Percentiles rank a stretch among this genome's conserved stretches.
These are phyloP conservation scores for Phytopythium kandeliae DNA, from an alignment of 352 stramenopile species.

Conservation along the genomic window DNA sequence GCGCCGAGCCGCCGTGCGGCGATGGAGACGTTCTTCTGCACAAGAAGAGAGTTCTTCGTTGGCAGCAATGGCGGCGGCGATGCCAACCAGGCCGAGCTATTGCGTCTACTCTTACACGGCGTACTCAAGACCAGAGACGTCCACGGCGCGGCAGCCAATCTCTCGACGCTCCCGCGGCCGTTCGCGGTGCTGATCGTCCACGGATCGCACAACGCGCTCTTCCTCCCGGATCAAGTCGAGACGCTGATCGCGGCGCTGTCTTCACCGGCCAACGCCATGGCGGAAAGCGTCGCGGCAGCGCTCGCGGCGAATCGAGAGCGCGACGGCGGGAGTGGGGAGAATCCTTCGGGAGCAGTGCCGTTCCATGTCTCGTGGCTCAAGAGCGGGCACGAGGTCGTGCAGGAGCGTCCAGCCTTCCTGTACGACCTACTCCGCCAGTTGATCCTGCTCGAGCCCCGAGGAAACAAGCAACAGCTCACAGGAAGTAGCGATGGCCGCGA, in stretches of 20 bases:
- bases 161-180: conserved; percentile 15
- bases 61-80: not conserved
- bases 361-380: conserved; percentile 71
- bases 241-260: conserved; percentile 11
- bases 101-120: conserved; percentile 36
- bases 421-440: conserved; percentile 51
- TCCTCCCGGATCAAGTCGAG: conserved; percentile 26
- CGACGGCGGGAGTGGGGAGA: conserved; percentile 1
- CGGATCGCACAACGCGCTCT: conserved; percentile 45
- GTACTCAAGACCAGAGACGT: conserved; percentile 37
- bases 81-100: conserved; percentile 18
- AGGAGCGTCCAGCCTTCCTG: conserved; percentile 53
- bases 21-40: conserved; percentile 47
- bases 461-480: conserved; percentile 5
- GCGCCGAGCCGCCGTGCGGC: conserved; percentile 29
- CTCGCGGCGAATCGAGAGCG: not conserved
- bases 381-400: conserved; percentile 60
- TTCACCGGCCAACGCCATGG: not conserved
- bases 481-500: too few relatives aligned
- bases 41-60: conserved; percentile 42
- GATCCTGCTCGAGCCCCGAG: conserved; percentile 3
- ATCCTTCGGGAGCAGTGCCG: not conserved
- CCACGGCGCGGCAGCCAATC: conserved; percentile 18
- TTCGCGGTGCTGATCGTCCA: conserved; percentile 58
- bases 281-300: conserved; percentile 5